Conservation (phyloP, 352 stramenopile genomes). For the Phytopythium vexans region DNA sequence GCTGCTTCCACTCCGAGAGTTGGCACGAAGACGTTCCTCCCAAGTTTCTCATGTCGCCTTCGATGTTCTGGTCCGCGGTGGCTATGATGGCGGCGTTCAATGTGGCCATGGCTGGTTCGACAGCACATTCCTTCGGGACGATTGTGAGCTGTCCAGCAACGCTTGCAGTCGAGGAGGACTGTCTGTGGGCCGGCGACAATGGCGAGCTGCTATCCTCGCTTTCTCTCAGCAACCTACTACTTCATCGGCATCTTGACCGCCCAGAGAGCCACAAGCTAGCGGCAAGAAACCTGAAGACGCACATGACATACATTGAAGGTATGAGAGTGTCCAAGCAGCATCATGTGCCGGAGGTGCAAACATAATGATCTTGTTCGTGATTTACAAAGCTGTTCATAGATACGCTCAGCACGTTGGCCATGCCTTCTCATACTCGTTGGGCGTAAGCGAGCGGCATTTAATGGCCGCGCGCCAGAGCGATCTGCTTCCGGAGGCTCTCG, state of each 20-base stretch:
- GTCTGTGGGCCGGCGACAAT: constrained; percentile 55
- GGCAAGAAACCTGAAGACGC: constrained; percentile 52
- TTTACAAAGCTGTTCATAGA: constrained; percentile 42
- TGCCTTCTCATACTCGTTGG: constrained; percentile 63
- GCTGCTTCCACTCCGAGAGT: too few relatives aligned
- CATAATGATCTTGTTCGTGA: background rate
- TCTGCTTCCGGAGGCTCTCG: constrained; percentile 52
- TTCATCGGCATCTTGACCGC: constrained; percentile 29
- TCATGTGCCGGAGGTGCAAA: background rate
- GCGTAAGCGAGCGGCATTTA: constrained; percentile 64
- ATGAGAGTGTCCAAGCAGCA: background rate
- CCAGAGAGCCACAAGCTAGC: constrained; percentile 16
- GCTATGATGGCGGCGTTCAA: too few relatives aligned
- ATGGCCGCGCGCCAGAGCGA: constrained; percentile 26
- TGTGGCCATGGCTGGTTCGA: background rate
- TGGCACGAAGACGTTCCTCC: too few relatives aligned
- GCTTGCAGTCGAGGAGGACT: constrained; percentile 24
- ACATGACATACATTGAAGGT: constrained; percentile 84
- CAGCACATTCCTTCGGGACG: constrained; percentile 35
- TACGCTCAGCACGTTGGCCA: constrained; percentile 56
- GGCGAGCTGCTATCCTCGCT: constrained; percentile 29
- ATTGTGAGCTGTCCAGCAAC: constrained; percentile 38
- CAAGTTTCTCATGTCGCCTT: too few relatives aligned
- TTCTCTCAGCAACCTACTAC: constrained; percentile 43
- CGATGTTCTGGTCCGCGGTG: too few relatives aligned